Base-by-base conservation (phyloP, 106 monocot species). In the Dendrobium chrysotoxum region DNA sequence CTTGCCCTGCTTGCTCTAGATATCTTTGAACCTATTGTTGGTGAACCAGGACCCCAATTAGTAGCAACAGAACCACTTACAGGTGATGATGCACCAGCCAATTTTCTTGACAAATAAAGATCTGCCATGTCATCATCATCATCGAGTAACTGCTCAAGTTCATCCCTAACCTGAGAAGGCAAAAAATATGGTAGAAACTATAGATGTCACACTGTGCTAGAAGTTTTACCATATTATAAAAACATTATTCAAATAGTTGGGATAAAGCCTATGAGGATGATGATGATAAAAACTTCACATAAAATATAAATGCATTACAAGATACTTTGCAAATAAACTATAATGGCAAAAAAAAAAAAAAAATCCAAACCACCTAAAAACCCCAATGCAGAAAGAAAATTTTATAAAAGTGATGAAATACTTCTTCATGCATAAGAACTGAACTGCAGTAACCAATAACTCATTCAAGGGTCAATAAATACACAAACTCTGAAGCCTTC, bases 71-170 rank as follows among this genome's bases (percentile, higher is more conserved):
- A 88, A 53, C 90, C 87, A 87, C 90, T 90, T 12, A 84, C 38
- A 81, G 95, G 90, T 58, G 95, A 92, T 53, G 85, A 83, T 64
- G 83, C 81, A 77, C 84, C 87, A 78, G 85, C 80, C 80, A 93
- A 54, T 79, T 96, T 96, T 84, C 93, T 92, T 55, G 96, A 92
- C 72, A 96, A 85, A 83, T 96, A 96, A 80, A 96, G 92, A 83
- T 93, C 96, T 80, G 93, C 93, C 96, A 96, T 96, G 85, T 93
- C 93, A 82, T 96, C 92, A 53, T 93, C 96, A 76, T 96, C 96
- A 80, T 96, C 96, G 41, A 96, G 84, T 77, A 96, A 85, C 78
- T 93, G 92, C 82, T 96, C 96, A 75, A 92, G 96, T 71, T 96
- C 96, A 88, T 93, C 93, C 82, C 96, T 90, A 46, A 96, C 93